These are phyloP conservation scores for Nymphaea colorata DNA, from an alignment of 164 flowering plant species.

Conservation along the genomic window DNA sequence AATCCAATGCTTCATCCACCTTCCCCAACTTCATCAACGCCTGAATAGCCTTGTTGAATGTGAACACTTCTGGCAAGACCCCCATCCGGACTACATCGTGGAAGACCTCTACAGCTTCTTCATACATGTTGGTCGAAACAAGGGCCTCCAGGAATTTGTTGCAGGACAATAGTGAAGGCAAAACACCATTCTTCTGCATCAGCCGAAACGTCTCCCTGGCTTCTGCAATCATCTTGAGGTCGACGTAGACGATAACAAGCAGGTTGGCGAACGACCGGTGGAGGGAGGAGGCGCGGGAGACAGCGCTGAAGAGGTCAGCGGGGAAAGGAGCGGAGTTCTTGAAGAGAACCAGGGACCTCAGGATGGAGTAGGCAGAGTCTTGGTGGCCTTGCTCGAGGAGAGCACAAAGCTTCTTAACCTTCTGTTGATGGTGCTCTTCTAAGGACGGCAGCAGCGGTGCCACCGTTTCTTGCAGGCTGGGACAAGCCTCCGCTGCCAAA, in stretches of 20 bases:
- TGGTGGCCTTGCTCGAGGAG: slow-evolving; percentile 28
- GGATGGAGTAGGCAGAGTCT: slow-evolving; percentile 20
- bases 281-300: background rate
- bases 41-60: slow-evolving; percentile 56
- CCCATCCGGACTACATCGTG: slow-evolving; percentile 22
- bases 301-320: background rate
- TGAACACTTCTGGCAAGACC: slow-evolving; percentile 24
- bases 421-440: background rate
- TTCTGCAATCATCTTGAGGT: slow-evolving; percentile 2
- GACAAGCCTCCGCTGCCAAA: too few relatives aligned
- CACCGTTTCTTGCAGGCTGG: background rate
- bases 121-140: slow-evolving; percentile 1
- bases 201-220: slow-evolving; percentile 3
- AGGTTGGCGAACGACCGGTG: background rate
- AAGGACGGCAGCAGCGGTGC: background rate
- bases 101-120: slow-evolving; percentile 21
- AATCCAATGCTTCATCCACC: slow-evolving; percentile 27
- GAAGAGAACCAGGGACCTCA: slow-evolving; percentile 20
- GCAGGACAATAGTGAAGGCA: slow-evolving; percentile 1
- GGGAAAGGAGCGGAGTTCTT: slow-evolving; percentile 6
- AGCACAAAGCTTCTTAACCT: slow-evolving; percentile 20
- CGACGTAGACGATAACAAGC: slow-evolving; percentile 1
- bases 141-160: slow-evolving; percentile 4
- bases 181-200: background rate
- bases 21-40: slow-evolving; percentile 55